Evolutionary conservation across 2,329 filamentous ascomycete species (phyloP).

Genomic region (Clonostachys rosea): DNA sequence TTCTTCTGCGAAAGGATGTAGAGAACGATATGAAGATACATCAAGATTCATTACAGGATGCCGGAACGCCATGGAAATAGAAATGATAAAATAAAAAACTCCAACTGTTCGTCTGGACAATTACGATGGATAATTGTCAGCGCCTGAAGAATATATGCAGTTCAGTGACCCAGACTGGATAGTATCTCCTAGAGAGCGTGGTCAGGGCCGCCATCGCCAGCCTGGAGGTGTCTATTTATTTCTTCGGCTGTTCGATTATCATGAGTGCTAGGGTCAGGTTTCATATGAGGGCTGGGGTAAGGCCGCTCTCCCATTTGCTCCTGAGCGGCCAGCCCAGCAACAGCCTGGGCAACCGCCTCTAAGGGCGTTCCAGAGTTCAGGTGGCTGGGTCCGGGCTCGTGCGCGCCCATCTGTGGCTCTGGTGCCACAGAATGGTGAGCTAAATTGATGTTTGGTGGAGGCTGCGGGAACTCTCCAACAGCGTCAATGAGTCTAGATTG

Average conservation of each 20-base stretch:
- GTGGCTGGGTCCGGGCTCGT: background rate
- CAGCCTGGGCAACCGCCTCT: conserved; percentile 46
- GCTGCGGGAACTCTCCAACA: conserved; percentile 77
- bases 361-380: conserved; percentile 26
- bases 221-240: conserved; percentile 48
- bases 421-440: conserved; percentile 1
- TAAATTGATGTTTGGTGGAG: conserved; percentile 76
- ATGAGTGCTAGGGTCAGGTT: conserved; percentile 13
- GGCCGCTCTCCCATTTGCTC: conserved; percentile 29
- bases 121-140: too few relatives aligned
- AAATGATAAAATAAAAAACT: too few relatives aligned
- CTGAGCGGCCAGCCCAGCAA: conserved; percentile 34
- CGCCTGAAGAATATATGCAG: too few relatives aligned
- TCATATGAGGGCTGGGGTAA: conserved; percentile 7
- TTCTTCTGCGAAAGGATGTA: too few relatives aligned
- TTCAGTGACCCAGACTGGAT: too few relatives aligned
- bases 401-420: conserved; percentile 9
- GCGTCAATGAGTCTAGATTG: conserved; percentile 82
- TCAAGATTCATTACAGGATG: too few relatives aligned
- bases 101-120: too few relatives aligned
- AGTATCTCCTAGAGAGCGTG: background rate
- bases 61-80: too few relatives aligned
- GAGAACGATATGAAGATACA: too few relatives aligned
- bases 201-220: background rate
- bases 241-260: conserved; percentile 45